A percentile compares a stretch with the other conserved stretches of the same genome.
These are phyloP conservation scores for Rhynchospora breviuscula DNA, from an alignment of 176 grass and related monocot species.

Conservation along the genomic window DNA sequence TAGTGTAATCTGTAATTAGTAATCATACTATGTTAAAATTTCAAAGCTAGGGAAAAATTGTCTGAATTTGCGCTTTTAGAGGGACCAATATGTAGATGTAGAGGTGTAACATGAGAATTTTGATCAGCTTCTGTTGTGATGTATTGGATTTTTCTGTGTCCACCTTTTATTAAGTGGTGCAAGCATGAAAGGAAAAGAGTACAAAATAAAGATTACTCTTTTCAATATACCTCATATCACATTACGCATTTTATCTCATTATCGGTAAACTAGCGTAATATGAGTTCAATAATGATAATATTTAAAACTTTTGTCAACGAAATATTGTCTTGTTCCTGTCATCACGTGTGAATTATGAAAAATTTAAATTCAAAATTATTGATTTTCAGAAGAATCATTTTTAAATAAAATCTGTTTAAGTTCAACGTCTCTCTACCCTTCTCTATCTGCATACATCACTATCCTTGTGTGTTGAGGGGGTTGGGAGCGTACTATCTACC, in stretches of 20 bases:
- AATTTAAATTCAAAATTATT: not conserved
- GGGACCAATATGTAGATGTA: not conserved
- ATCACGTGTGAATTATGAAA: not conserved
- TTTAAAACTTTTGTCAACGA: not conserved
- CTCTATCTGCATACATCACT: constrained; percentile 1
- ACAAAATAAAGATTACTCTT: not conserved
- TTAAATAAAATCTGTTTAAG: not conserved
- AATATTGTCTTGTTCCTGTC: not conserved
- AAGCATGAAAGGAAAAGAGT: too few species aligned
- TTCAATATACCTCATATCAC: too few species aligned
- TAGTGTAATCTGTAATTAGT: not conserved
- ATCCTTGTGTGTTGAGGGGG: constrained; percentile 10
- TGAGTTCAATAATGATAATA: not conserved
- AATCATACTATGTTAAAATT: not conserved
- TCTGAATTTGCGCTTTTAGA: not conserved
- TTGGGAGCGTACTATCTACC: not conserved
- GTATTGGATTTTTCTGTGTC: too few species aligned
- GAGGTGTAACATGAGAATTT: not conserved
- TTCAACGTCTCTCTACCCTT: not conserved
- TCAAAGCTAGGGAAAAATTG: not conserved
- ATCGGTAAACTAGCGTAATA: not conserved
- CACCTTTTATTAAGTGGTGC: too few species aligned
- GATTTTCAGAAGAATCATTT: not conserved
- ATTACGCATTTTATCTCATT: not conserved
- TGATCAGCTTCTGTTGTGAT: not conserved